Percentiles rank a stretch among this genome's conserved stretches.
Evolutionary conservation across 768 basidiomycete species (phyloP).

Genomic region (Boletus rubescentipes): DNA sequence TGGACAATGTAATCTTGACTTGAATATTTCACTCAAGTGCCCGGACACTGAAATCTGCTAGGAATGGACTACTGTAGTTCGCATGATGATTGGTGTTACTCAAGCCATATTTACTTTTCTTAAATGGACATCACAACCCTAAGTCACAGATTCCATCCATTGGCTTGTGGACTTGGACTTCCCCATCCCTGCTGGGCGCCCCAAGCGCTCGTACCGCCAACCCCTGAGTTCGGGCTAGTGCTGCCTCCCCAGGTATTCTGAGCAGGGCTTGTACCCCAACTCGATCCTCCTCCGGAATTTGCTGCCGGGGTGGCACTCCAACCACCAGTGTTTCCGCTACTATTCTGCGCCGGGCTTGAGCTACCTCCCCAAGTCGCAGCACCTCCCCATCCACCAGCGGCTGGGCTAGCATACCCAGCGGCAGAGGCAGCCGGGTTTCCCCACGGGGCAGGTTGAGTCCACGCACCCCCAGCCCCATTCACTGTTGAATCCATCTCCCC

Average conservation of each 20-base stretch:
- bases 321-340: constrained; percentile 15
- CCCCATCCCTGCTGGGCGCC: constrained; percentile 46
- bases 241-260: constrained; percentile 39
- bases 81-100: no score
- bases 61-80: no score
- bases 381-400: constrained; percentile 32
- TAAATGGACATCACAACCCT: neutral
- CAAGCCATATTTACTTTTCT: no score
- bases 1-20: no score
- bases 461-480: constrained; percentile 24
- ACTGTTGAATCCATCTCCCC: constrained; percentile 36
- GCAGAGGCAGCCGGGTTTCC: constrained; percentile 32
- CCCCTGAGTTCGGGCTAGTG: constrained; percentile 31
- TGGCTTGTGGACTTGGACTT: constrained; percentile 48
- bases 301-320: constrained; percentile 29
- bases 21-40: no score
- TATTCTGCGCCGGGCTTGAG: constrained; percentile 28
- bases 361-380: constrained; percentile 24
- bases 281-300: constrained; percentile 24
- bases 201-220: constrained; percentile 23
- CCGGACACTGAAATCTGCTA: no score
- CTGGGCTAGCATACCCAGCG: constrained; percentile 32
- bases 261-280: constrained; percentile 33
- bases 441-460: constrained; percentile 26
- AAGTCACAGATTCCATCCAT: constrained; percentile 50